A percentile compares a stretch with the other conserved stretches of the same genome.
Evolutionary conservation across 495 filamentous ascomycete genomes (phyloP).

Genomic region (Trichoderma asperelloides): DNA sequence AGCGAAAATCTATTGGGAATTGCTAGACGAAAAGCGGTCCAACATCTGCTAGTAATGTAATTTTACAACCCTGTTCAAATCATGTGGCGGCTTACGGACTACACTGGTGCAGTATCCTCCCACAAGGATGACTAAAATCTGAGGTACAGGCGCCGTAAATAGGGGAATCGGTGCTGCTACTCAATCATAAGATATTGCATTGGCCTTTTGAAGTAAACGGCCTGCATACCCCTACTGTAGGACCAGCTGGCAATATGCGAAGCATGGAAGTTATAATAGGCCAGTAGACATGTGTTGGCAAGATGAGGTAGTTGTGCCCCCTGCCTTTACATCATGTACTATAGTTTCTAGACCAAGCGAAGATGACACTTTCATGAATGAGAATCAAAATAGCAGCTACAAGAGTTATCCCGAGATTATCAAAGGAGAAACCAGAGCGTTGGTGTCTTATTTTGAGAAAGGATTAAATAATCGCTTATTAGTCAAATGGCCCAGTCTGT

Average conservation of each 20-base stretch:
- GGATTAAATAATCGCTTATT: not conserved
- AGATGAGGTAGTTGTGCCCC: not conserved
- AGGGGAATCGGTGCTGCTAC: not conserved
- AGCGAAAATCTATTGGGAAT: too few relatives aligned
- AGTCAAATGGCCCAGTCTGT: not conserved
- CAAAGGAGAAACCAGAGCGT: too few relatives aligned
- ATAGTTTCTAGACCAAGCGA: not conserved
- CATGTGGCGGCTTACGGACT: slow-evolving; percentile 1
- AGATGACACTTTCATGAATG: not conserved
- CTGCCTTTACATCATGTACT: not conserved
- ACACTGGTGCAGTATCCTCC: not conserved
- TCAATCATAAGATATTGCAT: not conserved
- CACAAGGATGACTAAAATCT: not conserved
- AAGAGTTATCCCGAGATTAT: too few relatives aligned
- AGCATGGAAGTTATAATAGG: not conserved
- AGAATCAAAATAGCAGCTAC: too few relatives aligned
- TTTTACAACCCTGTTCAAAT: not conserved
- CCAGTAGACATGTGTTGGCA: not conserved
- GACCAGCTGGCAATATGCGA: not conserved
- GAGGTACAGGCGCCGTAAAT: not conserved
- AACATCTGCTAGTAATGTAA: not conserved
- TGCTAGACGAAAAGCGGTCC: not conserved
- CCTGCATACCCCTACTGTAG: not conserved
- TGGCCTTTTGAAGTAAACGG: too few relatives aligned
- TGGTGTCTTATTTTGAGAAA: too few relatives aligned